Conservation (phyloP, 208 protist species). For the Trypanosoma conorhini region DNA sequence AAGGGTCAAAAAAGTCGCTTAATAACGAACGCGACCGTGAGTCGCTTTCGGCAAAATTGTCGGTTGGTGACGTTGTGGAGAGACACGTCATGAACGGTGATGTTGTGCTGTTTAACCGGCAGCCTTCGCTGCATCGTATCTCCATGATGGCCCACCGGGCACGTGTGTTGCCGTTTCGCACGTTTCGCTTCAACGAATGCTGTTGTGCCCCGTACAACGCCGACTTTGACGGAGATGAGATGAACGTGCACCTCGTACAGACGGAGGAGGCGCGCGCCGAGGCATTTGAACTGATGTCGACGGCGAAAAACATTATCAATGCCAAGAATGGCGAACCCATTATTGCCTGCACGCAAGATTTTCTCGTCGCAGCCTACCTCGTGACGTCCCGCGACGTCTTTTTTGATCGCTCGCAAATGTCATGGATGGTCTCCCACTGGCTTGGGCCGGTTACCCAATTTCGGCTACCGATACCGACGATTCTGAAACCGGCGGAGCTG, state of each 20-base stretch:
- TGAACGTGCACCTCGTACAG: conserved; percentile 99
- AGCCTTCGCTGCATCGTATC: conserved; percentile 99
- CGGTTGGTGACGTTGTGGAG: conserved; percentile 98
- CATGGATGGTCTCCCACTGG: conserved; percentile 91
- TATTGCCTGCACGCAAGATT: conserved; percentile 99
- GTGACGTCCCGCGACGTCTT: conserved; percentile 97
- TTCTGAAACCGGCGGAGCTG: conserved; percentile 97
- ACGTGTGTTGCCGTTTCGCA: conserved; percentile 96
- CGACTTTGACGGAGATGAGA: conserved; percentile 99
- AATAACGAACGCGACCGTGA: conserved; percentile 68
- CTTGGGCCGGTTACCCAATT: conserved; percentile 67
- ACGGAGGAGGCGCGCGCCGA: conserved; percentile 99
- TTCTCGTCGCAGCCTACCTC: conserved; percentile 97
- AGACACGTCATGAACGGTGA: conserved; percentile 99
- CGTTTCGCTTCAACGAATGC: conserved; percentile 99
- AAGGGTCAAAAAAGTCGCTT: conserved; percentile 79
- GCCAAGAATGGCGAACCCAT: conserved; percentile 98
- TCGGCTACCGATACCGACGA: conserved; percentile 95
- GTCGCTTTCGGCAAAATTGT: conserved; percentile 78
- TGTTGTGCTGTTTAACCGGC: conserved; percentile 99
- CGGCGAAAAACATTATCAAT: conserved; percentile 98
- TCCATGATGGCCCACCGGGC: conserved; percentile 99
- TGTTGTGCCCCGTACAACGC: conserved; percentile 99
- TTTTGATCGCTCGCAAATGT: conserved; percentile 93
- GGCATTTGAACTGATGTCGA: conserved; percentile 95